Base-by-base conservation (phyloP, 31 red algal genomes). In the Porphyra umbilicalis region DNA sequence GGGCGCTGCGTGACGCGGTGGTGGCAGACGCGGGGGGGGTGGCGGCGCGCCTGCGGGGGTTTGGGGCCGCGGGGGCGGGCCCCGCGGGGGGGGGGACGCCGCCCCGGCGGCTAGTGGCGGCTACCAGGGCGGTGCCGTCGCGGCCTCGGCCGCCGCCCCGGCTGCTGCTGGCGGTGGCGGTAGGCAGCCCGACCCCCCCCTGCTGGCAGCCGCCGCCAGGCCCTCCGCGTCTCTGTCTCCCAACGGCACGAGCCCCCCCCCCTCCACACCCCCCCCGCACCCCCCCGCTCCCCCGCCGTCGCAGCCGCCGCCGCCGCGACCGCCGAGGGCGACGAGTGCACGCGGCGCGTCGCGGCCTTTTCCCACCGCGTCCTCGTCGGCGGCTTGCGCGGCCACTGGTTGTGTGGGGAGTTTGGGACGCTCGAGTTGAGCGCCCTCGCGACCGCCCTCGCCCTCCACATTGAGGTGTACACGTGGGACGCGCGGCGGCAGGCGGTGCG, bases 391-490 rank as follows among this genome's bases (percentile, higher is more conserved):
- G 90, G 90, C 29, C 90, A 92, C 76, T 93, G 91, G 91, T 80
- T 93, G 32, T 85, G 91, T 14, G 81, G 82, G 46, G 79, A 82
- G 86, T 88, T 85, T 81, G 91, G 91, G 10, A 78, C 74, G 35
- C 32, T 93, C 35, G 91, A 93, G 82, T 80, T 93, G 6, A 35
- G 42, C 4, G 87, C 87, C 25, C 77, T 93, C 32, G 91, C 86
- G 9, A 80, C 39, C 33, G 86, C 86, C 10, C 44, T 81, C 36
- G n/a, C 34, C 0, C 79, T 93, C 33, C 68, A 68, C 32, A 36
- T 93, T 8, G 91, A 93, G 75, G 36, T 93, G 36, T 88, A 88
- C 42, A 38, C 86, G 6, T 93, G 80, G 33, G 91, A 93, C 29
- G 83, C 84, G n/a, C 34, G 13, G 10, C 18, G 39, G 20, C 84